Evolutionary conservation across 2,329 filamentous ascomycete species (phyloP), one percentile per base, ranked within the genome.

Genomic region (Ceratocystis cubensis): DNA sequence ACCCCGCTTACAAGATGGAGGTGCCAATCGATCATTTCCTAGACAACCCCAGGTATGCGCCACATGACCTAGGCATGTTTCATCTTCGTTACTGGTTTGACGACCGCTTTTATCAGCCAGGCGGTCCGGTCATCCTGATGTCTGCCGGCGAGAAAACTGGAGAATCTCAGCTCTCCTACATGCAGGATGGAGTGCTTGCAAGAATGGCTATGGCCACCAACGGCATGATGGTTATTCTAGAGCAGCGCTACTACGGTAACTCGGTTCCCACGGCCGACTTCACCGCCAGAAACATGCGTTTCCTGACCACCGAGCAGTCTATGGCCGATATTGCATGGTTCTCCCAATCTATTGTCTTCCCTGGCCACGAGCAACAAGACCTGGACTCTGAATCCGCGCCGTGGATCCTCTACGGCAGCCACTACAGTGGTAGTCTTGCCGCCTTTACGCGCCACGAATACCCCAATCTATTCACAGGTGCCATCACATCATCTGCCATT

Each of bases 171-270:
- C 76, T 95, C 20, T 81, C 82, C 0, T 93, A 82, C 72, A 76
- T 96, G 8, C 84, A 91, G 70, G 89, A 94, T 73, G 91, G 91
- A 64, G 87, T 96, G 64, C 79, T 90, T 0, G 80, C 85, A 45
- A 81, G 89, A 70, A 79, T 96, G 20, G 82, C 87, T 2, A 78
- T 86, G 70, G 87, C 87, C 0, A 89, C 88, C 0, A 78, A 85
- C 66, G 91, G 91, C 1, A 76, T 96, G 30, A 89, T 86, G 2
- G 87, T 96, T 1, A 82, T 96, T 61, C 81, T 96, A 2, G 91
- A 96, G 76, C 91, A 96, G 72, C 84, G 91, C 37, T 96, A 95
- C 78, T 96, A 96, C 72, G 91, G 91, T 66, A 80, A 80, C 13
- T 92, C 88, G 73, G 85, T 87, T 65, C 89, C 90, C 0, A 82